Conservation (phyloP, 352 stramenopile species). For the Saprolegnia diclina region DNA sequence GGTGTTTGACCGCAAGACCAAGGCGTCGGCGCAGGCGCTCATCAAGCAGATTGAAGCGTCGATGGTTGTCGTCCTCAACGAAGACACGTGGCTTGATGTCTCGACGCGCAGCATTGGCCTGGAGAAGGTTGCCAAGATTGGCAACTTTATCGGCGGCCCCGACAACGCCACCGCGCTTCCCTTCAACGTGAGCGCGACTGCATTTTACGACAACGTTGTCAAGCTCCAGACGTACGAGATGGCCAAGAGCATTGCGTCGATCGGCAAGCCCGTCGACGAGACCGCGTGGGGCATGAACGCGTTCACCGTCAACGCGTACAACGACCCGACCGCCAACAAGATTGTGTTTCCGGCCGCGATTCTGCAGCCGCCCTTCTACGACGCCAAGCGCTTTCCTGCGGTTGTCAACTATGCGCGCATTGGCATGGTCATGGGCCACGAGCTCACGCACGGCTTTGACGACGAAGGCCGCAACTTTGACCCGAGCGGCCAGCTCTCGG, state of each 20-base stretch:
- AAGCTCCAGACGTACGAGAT: constrained; percentile 37
- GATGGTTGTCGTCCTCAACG: constrained; percentile 69
- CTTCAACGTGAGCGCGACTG: constrained; percentile 43
- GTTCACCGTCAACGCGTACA: constrained; percentile 88
- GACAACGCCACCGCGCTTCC: constrained; percentile 42
- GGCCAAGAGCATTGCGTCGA: constrained; percentile 31
- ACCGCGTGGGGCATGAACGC: constrained; percentile 85
- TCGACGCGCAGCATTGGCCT: constrained; percentile 70
- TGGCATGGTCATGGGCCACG: constrained; percentile 89
- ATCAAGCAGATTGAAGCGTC: constrained; percentile 82
- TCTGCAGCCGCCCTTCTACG: constrained; percentile 83
- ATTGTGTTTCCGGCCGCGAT: constrained; percentile 94
- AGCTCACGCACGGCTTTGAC: constrained; percentile 93
- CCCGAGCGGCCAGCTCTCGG: constrained; percentile 73
- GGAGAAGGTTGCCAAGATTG: constrained; percentile 86
- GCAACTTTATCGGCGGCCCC: constrained; percentile 65
- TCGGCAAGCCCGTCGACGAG: constrained; percentile 46
- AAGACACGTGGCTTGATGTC: constrained; percentile 87
- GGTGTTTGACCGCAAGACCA: constrained; percentile 79
- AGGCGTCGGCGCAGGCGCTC: constrained; percentile 65
- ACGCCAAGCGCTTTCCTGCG: constrained; percentile 63
- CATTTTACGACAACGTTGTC: constrained; percentile 54
- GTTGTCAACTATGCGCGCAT: constrained; percentile 91
- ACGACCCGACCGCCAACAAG: constrained; percentile 66
- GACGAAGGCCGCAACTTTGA: constrained; percentile 88